Evolutionary conservation across 257 asterid species (phyloP).

Genomic region (Solanum corneliomulleri): DNA sequence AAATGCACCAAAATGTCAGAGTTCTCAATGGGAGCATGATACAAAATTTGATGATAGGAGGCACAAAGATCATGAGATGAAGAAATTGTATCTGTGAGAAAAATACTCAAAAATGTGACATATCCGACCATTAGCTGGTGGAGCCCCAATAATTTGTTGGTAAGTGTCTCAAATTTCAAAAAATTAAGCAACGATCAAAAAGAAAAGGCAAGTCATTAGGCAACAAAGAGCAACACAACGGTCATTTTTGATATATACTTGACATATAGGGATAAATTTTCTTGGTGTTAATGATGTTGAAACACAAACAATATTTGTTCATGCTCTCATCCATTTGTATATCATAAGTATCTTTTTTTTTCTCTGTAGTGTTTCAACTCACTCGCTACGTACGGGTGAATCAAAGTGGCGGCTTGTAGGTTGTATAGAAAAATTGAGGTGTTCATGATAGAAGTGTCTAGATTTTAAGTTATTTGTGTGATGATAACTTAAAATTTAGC

Average conservation of each 20-base stretch:
- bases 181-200: conserved; percentile 7
- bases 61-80: conserved; percentile 21
- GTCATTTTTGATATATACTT: not conserved
- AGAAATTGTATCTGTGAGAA: conserved; percentile 26
- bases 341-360: not conserved
- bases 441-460: not conserved
- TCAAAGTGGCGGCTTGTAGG: not conserved
- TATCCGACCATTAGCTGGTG: conserved; percentile 65
- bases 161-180: not conserved
- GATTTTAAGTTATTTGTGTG: not conserved
- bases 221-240: not conserved
- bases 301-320: not conserved
- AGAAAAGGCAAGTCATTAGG: not conserved
- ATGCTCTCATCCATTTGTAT: not conserved
- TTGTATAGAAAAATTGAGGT: not conserved
- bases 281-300: not conserved
- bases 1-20: too few relatives aligned
- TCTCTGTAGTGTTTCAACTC: not conserved
- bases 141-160: conserved; percentile 63
- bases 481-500: not conserved
- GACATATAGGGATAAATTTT: not conserved
- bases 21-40: conserved; percentile 26
- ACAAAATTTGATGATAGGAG: conserved; percentile 21
- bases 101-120: conserved; percentile 29
- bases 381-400: not conserved